phyloP scores from a whole-genome alignment of 106 monocot species.

The Vanilla planifolia region DNA sequence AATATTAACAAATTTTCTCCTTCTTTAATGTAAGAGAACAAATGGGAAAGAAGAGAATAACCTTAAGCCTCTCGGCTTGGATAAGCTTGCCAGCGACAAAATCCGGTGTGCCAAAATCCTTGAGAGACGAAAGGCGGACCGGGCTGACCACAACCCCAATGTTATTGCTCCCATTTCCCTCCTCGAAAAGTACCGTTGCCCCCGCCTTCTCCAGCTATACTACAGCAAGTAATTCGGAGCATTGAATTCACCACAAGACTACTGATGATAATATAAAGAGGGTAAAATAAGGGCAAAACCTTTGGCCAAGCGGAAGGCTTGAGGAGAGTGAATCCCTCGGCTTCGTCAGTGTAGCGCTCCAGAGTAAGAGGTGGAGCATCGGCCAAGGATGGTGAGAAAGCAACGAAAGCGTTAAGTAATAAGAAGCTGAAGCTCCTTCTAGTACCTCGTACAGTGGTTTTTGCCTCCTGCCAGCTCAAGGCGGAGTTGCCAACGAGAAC shows the following conservation, averaged over 20 bases:
- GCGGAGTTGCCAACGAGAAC: not conserved
- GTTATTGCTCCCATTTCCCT: slow-evolving; percentile 49
- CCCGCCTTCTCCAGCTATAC: slow-evolving; percentile 92
- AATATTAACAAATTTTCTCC: too few species aligned
- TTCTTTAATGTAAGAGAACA: too few species aligned
- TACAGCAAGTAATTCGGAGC: not conserved
- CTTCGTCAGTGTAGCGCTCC: slow-evolving; percentile 11
- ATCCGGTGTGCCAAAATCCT: slow-evolving; percentile 83
- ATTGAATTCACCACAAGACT: not conserved
- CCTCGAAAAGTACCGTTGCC: slow-evolving; percentile 73
- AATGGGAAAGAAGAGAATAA: slow-evolving; percentile 5
- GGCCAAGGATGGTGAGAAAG: slow-evolving; percentile 1
- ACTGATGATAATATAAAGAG: not conserved
- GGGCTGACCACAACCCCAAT: slow-evolving; percentile 88
- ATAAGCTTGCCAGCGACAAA: slow-evolving; percentile 92
- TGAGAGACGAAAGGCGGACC: slow-evolving; percentile 51
- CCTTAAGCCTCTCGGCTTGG: slow-evolving; percentile 74
- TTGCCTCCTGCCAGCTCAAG: not conserved
- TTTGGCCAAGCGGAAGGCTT: slow-evolving; percentile 20
- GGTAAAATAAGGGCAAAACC: not conserved
- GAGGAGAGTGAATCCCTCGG: slow-evolving; percentile 20
- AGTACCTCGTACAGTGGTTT: not conserved
- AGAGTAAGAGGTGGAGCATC: not conserved
- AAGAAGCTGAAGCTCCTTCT: slow-evolving; percentile 14
- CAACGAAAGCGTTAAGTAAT: slow-evolving; percentile 1